Conservation (phyloP, 805 yeast genomes). For the Brettanomyces custersianus region DNA sequence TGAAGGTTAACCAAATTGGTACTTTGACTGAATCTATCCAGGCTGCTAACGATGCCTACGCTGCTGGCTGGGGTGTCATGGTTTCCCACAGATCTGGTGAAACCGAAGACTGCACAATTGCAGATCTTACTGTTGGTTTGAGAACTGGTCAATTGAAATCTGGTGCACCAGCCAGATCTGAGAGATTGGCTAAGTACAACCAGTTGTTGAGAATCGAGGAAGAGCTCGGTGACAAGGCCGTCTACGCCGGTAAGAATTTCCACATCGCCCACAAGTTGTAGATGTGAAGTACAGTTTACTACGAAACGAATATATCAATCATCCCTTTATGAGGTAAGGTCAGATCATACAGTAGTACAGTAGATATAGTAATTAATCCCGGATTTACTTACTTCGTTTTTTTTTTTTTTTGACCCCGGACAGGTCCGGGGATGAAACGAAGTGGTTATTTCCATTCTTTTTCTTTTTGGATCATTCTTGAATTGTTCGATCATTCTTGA, state of each 20-base stretch:
- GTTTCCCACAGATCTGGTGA: constrained; percentile 99
- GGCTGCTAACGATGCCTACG: constrained; percentile 92
- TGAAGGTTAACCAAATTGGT: constrained; percentile 99
- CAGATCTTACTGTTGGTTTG: constrained; percentile 95
- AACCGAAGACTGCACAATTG: constrained; percentile 97
- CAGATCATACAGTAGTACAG: no score
- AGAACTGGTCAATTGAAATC: constrained; percentile 99
- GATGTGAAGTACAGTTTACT: no score
- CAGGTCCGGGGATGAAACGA: no score
- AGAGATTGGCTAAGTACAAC: constrained; percentile 98
- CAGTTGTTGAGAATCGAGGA: constrained; percentile 98
- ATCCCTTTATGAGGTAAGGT: constrained; percentile 94
- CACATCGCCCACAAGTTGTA: constrained; percentile 39
- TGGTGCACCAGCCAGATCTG: constrained; percentile 99
- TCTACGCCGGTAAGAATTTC: constrained; percentile 92
- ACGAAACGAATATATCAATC: no score
- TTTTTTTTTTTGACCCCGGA: no score
- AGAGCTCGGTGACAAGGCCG: constrained; percentile 95
- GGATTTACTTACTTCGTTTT: no score
- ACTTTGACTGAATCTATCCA: constrained; percentile 90
- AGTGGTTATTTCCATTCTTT: no score
- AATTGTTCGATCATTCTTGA: no score
- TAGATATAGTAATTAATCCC: no score
- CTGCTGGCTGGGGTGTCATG: constrained; percentile 99
- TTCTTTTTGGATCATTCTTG: no score